Evolutionary conservation across 495 filamentous ascomycete genomes (phyloP).

Genomic region (Cairneyella variabilis): DNA sequence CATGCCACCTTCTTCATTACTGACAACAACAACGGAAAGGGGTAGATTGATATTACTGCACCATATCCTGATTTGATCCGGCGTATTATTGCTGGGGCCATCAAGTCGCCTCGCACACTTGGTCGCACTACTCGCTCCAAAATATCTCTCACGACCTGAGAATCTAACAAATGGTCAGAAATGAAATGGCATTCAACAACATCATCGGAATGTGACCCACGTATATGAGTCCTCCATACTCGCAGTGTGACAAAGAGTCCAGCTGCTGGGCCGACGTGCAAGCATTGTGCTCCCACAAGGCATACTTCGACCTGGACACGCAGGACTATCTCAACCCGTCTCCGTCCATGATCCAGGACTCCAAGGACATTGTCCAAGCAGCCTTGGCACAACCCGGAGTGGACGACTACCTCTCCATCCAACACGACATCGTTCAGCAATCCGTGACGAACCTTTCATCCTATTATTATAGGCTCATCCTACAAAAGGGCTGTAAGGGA

Average conservation of each 20-base stretch:
- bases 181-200: conserved; percentile 66
- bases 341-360: conserved; percentile 56
- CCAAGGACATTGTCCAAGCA: conserved; percentile 66
- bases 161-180: conserved; percentile 57
- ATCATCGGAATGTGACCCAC: conserved; percentile 66
- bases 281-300: conserved; percentile 62
- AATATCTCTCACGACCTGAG: conserved; percentile 43
- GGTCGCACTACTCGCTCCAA: conserved; percentile 63
- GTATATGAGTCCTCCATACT: conserved; percentile 76
- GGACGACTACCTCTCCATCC: conserved; percentile 40
- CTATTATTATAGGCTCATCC: conserved; percentile 55
- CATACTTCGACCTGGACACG: conserved; percentile 77
- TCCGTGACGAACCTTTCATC: conserved; percentile 63
- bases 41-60: conserved; percentile 3
- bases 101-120: conserved; percentile 73
- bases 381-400: conserved; percentile 39
- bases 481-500: conserved; percentile 42
- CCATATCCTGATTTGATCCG: conserved; percentile 10
- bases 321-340: conserved; percentile 68
- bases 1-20: conserved; percentile 69
- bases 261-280: conserved; percentile 61
- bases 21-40: conserved; percentile 31
- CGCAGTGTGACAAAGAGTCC: conserved; percentile 42
- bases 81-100: conserved; percentile 65
- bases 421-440: conserved; percentile 65